A percentile compares a stretch with the other conserved stretches of the same genome.
Conservation (phyloP, 1,139 yeast genomes). For the Yamadazyma diospyri region DNA sequence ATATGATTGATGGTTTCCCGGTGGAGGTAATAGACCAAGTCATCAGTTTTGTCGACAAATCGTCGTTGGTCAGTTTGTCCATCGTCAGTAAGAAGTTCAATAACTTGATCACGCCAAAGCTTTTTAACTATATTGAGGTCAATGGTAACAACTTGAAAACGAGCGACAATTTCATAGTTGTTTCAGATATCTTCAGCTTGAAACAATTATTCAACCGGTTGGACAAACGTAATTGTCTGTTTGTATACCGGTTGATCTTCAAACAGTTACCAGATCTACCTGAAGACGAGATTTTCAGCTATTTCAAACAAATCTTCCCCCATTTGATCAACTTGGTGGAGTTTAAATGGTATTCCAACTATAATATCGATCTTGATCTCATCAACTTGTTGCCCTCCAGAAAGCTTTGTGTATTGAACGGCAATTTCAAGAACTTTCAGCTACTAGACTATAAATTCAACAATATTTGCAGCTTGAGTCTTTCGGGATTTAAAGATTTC, state of each 20-base stretch:
- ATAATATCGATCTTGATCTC: slow-evolving; percentile 15
- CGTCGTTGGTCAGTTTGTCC: slow-evolving; percentile 18
- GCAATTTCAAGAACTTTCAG: slow-evolving; percentile 19
- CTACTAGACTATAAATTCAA: slow-evolving; percentile 9
- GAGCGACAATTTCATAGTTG: slow-evolving; percentile 5
- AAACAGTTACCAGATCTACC: slow-evolving; percentile 26
- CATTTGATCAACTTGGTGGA: slow-evolving; percentile 17
- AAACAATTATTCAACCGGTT: slow-evolving; percentile 20
- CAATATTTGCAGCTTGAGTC: slow-evolving; percentile 16
- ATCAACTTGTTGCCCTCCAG: slow-evolving; percentile 15
- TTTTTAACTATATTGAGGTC: slow-evolving; percentile 20
- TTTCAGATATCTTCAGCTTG: slow-evolving; percentile 20
- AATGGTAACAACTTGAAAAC: slow-evolving; percentile 16
- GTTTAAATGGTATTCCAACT: slow-evolving; percentile 23
- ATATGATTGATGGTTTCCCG: slow-evolving; percentile 19
- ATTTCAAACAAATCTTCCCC: slow-evolving; percentile 18
- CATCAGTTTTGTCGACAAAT: slow-evolving; percentile 15
- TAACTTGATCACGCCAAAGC: slow-evolving; percentile 15
- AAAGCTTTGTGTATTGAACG: slow-evolving; percentile 16
- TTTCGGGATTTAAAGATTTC: slow-evolving; percentile 19
- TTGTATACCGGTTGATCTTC: slow-evolving; percentile 17
- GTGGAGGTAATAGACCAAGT: slow-evolving; percentile 20
- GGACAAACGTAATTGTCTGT: slow-evolving; percentile 13
- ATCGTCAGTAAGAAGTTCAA: slow-evolving; percentile 16
- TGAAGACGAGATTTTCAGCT: slow-evolving; percentile 19